Conservation (phyloP, 345 rosid species). For the Heritiera littoralis region DNA sequence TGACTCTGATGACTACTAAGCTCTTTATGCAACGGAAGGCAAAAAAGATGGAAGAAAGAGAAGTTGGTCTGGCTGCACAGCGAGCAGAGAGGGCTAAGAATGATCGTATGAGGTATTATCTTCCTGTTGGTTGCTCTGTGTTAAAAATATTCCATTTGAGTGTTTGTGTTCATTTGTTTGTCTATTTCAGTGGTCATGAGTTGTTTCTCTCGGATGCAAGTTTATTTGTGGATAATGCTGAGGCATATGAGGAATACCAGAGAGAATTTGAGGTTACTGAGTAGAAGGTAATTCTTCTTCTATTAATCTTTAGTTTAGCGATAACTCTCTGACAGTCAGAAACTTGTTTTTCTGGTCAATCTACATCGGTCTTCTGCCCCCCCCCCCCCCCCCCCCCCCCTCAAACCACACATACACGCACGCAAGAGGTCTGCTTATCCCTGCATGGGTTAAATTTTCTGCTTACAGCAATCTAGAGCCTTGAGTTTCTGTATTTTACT, state of each 20-base stretch:
- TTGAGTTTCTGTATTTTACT: neutral
- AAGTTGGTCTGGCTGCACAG: constrained; percentile 74
- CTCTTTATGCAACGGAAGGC: constrained; percentile 88
- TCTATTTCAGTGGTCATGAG: constrained; percentile 84
- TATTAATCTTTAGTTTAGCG: neutral
- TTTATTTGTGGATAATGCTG: constrained; percentile 92
- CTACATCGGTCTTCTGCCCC: neutral
- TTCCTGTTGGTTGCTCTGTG: neutral
- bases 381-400: neutral
- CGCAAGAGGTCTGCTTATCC: neutral
- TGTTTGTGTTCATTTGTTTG: constrained; percentile 21
- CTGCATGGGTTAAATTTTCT: neutral
- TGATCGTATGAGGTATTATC: constrained; percentile 90
- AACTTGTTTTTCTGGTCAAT: neutral
- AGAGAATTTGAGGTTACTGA: constrained; percentile 56
- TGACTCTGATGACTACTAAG: constrained; percentile 88
- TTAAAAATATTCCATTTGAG: neutral
- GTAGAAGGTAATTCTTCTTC: constrained; percentile 41
- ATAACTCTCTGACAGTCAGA: neutral
- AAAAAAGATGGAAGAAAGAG: constrained; percentile 79
- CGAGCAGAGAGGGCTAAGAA: constrained; percentile 95
- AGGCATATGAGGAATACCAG: constrained; percentile 83
- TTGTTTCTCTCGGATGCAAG: constrained; percentile 88
- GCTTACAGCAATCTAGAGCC: neutral
- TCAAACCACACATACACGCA: neutral